Base-by-base conservation (phyloP, 2,329 filamentous ascomycete genomes). In the Aschersonia sp. region DNA sequence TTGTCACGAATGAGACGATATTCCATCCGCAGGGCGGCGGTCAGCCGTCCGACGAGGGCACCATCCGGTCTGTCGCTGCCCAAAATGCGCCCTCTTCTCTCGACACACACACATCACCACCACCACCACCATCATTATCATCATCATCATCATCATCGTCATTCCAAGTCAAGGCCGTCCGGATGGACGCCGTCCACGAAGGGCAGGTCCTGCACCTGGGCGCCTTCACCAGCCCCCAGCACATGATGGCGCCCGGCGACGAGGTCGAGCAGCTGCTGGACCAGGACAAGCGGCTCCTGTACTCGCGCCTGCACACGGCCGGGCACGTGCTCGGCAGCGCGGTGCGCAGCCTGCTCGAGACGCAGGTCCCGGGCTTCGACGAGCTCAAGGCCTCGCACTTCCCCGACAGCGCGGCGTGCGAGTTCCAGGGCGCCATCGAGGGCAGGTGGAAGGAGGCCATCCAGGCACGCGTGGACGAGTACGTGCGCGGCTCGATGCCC, bases 1-100 rank as follows among this genome's bases (percentile, higher is more conserved):
- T 85, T 22, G 69, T 77, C 5, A 83, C 79, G 0, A 66, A 74
- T 2, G 63, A 74, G 44, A 87, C 83, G n/a, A 80, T 87, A 51
- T 87, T 87, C 62, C 80, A 87, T 51, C 77, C 81, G 0, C 83
- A 87, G 60, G 83, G 83, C 22, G 83, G 83, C 50, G 83, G 83
- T 6, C 83, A 87, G 56, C 83, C 83, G 1, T 81, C 76, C 0
- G 83, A 87, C 51, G 68, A 71, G 9, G 83, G 83, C 22, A 64
- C 58, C 41, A 82, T 87, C 51, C 37, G 4, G 10, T 35, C 30
- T 12, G n/a, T 32, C 6, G 29, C 31, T 29, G 5, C 9, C 35
- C 30, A n/a, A 62, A 0, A 52, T 12, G 8, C 35, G 12, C 22
- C 22, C 22, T 22, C 22, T 2, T 22, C 22, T 22, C 22, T 2